phyloP scores from a whole-genome alignment of 2,329 filamentous ascomycete species.

The Cladophialophora psammophila region DNA sequence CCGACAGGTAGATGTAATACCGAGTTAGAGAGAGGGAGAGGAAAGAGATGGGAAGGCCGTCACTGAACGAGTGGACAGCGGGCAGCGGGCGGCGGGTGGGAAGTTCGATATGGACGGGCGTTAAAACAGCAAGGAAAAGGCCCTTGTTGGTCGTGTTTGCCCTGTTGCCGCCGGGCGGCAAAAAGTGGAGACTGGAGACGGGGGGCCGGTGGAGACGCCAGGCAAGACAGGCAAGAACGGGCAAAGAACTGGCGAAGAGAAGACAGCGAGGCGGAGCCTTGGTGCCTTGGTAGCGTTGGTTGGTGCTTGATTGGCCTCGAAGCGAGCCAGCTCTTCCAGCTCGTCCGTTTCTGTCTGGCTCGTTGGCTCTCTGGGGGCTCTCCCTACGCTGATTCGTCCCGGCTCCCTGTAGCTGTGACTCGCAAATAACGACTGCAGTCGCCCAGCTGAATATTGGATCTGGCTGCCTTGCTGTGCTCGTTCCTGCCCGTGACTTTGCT shows the following conservation, averaged over 20 bases:
- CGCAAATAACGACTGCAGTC: constrained; percentile 24
- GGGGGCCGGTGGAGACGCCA: constrained; percentile 15
- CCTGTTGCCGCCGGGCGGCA: constrained; percentile 35
- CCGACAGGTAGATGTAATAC: constrained; percentile 1
- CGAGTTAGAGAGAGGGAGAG: constrained; percentile 17
- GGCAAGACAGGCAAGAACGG: too few relatives aligned
- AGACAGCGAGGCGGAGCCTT: constrained; percentile 5
- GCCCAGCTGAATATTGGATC: constrained; percentile 19
- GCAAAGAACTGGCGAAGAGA: too few relatives aligned
- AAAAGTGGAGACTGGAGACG: constrained; percentile 25
- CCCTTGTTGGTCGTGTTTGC: constrained; percentile 13
- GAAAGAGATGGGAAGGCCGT: constrained; percentile 22
- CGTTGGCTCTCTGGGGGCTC: too few relatives aligned
- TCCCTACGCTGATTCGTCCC: constrained; percentile 29
- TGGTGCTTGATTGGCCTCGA: not conserved
- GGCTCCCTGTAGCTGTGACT: constrained; percentile 30
- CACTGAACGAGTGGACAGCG: not conserved
- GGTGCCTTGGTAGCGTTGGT: constrained; percentile 8
- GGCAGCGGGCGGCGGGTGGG: not conserved
- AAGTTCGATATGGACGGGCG: constrained; percentile 19
- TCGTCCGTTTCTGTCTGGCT: constrained; percentile 8
- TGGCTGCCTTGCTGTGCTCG: constrained; percentile 9
- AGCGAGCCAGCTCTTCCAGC: constrained; percentile 15
- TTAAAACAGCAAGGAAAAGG: constrained; percentile 33
- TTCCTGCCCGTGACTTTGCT: constrained; percentile 18